Conservation (phyloP, 2,329 filamentous ascomycete genomes). For the Fusarium albosuccineum region DNA sequence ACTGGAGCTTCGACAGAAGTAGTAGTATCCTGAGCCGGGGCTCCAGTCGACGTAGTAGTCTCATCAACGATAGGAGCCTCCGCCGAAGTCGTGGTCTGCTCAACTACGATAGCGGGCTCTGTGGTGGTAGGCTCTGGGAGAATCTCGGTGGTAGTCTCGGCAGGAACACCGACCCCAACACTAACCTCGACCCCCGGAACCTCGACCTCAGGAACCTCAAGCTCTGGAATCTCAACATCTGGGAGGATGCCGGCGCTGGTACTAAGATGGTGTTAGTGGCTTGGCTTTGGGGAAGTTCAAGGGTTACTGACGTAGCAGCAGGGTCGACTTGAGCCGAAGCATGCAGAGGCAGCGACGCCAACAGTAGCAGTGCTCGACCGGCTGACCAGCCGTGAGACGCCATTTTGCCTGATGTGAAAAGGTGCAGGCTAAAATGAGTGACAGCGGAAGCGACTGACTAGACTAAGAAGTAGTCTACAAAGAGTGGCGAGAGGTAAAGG, state of each 20-base stretch:
- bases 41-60: not conserved
- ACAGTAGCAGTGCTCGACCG: slow-evolving; percentile 20
- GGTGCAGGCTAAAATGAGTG: not conserved
- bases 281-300: not conserved
- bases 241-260: not conserved
- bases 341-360: slow-evolving; percentile 28
- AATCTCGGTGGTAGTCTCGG: slow-evolving; percentile 3
- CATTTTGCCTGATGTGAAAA: slow-evolving; percentile 8
- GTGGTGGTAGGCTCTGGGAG: not conserved
- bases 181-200: not conserved
- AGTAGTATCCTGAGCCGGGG: not conserved
- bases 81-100: slow-evolving; percentile 6
- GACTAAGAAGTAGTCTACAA: slow-evolving; percentile 4
- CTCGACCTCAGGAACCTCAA: not conserved
- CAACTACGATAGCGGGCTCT: not conserved
- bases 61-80: too few species aligned
- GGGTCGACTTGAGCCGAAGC: slow-evolving; percentile 19
- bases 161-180: not conserved
- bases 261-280: slow-evolving; percentile 1
- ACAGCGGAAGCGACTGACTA: slow-evolving; percentile 15
- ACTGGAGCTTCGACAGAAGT: not conserved
- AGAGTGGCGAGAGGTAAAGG: slow-evolving; percentile 2
- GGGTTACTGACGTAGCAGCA: slow-evolving; percentile 2
- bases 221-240: not conserved
- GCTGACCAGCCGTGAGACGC: slow-evolving; percentile 17